phyloP scores from a whole-genome alignment of 257 asterid species.

The Solanum phureja region DNA sequence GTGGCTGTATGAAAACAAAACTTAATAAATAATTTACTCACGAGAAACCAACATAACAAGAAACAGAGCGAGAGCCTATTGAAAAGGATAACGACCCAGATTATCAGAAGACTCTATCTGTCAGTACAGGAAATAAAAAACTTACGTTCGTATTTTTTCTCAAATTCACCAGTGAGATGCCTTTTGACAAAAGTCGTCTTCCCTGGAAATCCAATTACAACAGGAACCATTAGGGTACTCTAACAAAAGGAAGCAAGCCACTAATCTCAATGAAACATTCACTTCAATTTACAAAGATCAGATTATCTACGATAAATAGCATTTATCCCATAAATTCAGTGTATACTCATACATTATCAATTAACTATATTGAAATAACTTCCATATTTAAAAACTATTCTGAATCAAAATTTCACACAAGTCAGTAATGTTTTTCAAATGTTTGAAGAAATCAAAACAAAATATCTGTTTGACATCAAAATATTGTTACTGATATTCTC shows the following conservation, averaged over 20 bases:
- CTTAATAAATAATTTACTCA: neutral
- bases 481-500: neutral
- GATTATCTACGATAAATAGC: too few species aligned
- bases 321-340: neutral
- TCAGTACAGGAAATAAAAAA: neutral
- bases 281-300: neutral
- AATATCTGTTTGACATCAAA: neutral
- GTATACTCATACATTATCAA: neutral
- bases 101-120: neutral
- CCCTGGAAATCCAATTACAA: constrained; percentile 28
- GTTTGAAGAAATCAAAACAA: neutral
- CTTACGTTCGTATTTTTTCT: constrained; percentile 86
- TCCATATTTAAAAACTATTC: neutral
- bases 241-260: constrained; percentile 6
- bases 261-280: neutral
- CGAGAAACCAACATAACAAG: neutral
- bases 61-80: neutral
- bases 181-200: constrained; percentile 82
- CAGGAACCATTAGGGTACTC: constrained; percentile 11
- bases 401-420: neutral
- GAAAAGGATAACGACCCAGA: neutral
- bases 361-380: neutral
- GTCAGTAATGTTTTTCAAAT: neutral
- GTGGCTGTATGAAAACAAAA: constrained; percentile 36
- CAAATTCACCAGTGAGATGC: constrained; percentile 87